phyloP scores from a whole-genome alignment of 768 basidiomycete genomes.

The Scleroderma citrinum region DNA sequence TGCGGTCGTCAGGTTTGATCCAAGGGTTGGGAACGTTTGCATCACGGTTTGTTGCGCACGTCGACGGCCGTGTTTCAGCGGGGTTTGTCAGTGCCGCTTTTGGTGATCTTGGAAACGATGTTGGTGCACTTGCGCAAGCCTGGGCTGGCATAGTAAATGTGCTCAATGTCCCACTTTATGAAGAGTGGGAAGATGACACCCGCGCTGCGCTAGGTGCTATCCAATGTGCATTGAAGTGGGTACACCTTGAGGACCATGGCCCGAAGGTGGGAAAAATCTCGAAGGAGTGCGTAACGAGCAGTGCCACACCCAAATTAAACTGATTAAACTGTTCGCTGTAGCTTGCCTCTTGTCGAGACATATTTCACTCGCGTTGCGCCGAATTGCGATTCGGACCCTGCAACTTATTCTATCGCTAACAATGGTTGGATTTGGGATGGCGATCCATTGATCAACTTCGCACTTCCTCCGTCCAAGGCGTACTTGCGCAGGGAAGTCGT shows the following conservation, averaged over 20 bases:
- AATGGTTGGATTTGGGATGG: constrained; percentile 99
- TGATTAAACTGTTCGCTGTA: constrained; percentile 27
- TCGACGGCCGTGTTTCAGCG: constrained; percentile 62
- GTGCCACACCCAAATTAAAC: neutral
- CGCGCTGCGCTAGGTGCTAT: constrained; percentile 68
- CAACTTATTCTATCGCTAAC: constrained; percentile 80
- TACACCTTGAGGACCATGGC: constrained; percentile 74
- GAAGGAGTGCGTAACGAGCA: constrained; percentile 45
- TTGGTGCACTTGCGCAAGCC: constrained; percentile 53
- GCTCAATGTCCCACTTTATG: constrained; percentile 83
- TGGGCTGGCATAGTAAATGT: constrained; percentile 82
- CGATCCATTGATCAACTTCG: constrained; percentile 92
- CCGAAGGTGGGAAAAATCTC: constrained; percentile 81
- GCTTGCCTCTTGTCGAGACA: constrained; percentile 78
- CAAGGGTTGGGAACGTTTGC: constrained; percentile 53
- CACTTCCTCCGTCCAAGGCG: constrained; percentile 84
- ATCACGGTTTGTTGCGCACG: constrained; percentile 60
- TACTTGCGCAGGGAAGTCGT: constrained; percentile 96
- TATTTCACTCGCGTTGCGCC: constrained; percentile 85
- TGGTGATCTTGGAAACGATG: constrained; percentile 37
- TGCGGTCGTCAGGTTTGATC: constrained; percentile 50
- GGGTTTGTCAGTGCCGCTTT: constrained; percentile 70
- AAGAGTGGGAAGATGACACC: constrained; percentile 83
- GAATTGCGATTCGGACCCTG: constrained; percentile 45
- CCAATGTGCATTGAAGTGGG: constrained; percentile 71